phyloP scores from a whole-genome alignment of 805 yeast species.

The Suhomyces prunicola region DNA sequence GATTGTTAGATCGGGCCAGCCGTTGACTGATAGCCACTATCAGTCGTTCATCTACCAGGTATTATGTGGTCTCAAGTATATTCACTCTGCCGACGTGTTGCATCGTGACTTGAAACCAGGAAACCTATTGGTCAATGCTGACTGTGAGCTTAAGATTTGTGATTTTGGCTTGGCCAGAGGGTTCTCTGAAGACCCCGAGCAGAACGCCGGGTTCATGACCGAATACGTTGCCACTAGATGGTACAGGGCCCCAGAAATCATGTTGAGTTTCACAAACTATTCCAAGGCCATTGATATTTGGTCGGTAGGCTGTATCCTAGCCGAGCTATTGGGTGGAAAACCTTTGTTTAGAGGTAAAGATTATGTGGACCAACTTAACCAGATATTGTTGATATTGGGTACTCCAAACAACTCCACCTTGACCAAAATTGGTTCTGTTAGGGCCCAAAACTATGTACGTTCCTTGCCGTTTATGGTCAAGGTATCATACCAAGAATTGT shows the following conservation, averaged over 20 bases:
- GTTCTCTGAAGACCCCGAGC: conserved; percentile 74
- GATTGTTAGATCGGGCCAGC: conserved; percentile 89
- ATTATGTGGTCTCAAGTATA: conserved; percentile 82
- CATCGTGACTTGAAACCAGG: conserved; percentile 96
- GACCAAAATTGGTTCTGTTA: conserved; percentile 62
- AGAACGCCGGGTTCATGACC: conserved; percentile 89
- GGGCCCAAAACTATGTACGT: conserved; percentile 90
- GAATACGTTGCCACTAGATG: conserved; percentile 98
- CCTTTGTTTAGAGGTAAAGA: conserved; percentile 95
- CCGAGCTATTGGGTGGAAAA: conserved; percentile 86
- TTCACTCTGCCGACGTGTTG: conserved; percentile 88
- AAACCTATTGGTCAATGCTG: conserved; percentile 87
- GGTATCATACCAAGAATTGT: conserved; percentile 66
- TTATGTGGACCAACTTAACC: conserved; percentile 91
- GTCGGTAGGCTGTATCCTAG: conserved; percentile 97
- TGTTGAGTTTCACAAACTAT: conserved; percentile 90
- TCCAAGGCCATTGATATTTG: conserved; percentile 96
- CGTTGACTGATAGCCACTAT: conserved; percentile 90
- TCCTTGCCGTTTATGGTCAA: conserved; percentile 80
- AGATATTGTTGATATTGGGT: conserved; percentile 84
- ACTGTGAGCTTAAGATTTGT: conserved; percentile 93
- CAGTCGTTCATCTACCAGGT: conserved; percentile 92
- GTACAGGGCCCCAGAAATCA: conserved; percentile 98
- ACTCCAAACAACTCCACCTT: conserved; percentile 65
- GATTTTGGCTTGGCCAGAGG: conserved; percentile 97